These are phyloP conservation scores for Adenanthera pavonina DNA, from an alignment of 306 rosid genomes.

Conservation along the genomic window DNA sequence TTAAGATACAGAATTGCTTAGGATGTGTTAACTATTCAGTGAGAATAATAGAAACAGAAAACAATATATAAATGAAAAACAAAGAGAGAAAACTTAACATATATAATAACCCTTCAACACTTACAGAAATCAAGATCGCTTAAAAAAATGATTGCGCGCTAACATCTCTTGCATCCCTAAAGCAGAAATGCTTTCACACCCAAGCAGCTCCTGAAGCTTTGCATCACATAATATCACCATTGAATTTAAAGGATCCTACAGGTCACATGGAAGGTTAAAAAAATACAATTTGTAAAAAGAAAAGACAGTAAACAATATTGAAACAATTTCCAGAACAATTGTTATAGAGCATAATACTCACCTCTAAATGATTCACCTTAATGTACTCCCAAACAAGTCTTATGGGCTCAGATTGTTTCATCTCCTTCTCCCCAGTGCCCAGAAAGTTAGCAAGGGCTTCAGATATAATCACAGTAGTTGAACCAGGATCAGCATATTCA, in stretches of 20 bases:
- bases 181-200: slow-evolving; percentile 80
- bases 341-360: slow-evolving; percentile 31
- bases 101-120: slow-evolving; percentile 42
- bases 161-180: slow-evolving; percentile 69
- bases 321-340: background rate
- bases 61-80: background rate
- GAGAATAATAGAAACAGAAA: background rate
- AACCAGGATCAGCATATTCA: slow-evolving; percentile 51
- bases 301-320: background rate
- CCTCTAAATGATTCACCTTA: slow-evolving; percentile 75
- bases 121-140: slow-evolving; percentile 48
- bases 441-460: slow-evolving; percentile 79
- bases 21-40: background rate
- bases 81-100: background rate
- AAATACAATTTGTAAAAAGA: background rate
- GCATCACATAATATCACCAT: slow-evolving; percentile 77
- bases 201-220: slow-evolving; percentile 74
- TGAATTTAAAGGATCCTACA: slow-evolving; percentile 72
- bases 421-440: slow-evolving; percentile 68
- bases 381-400: slow-evolving; percentile 80
- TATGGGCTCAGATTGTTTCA: slow-evolving; percentile 72
- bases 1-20: slow-evolving; percentile 2
- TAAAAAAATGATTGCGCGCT: slow-evolving; percentile 65
- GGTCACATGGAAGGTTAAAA: background rate
- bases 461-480: slow-evolving; percentile 62